Conservation (phyloP, 2,329 filamentous ascomycete genomes). For the Pseudocercospora pini-densiflorae region DNA sequence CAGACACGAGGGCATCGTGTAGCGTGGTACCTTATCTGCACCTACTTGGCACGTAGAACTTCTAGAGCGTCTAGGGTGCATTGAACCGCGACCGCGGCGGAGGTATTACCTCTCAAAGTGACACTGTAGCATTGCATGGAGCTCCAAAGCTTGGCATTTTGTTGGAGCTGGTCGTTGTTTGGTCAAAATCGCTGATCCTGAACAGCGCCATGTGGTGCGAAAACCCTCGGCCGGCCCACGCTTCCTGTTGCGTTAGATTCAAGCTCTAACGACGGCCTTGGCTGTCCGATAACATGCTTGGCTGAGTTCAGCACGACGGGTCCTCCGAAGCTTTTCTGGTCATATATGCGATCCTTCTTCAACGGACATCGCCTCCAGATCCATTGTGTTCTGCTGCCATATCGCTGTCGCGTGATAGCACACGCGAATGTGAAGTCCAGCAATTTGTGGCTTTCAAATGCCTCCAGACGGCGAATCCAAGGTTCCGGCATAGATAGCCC, state of each 20-base stretch:
- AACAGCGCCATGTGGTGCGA: not conserved
- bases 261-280: conserved; percentile 12
- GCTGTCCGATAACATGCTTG: too few species aligned
- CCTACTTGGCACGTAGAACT: conserved; percentile 6
- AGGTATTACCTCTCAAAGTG: conserved; percentile 4
- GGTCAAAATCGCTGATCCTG: conserved; percentile 13
- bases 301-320: not conserved
- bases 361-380: conserved; percentile 4
- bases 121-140: conserved; percentile 18
- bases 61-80: conserved; percentile 1
- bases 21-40: conserved; percentile 22
- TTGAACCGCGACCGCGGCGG: not conserved
- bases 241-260: conserved; percentile 14
- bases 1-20: not conserved
- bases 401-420: conserved; percentile 1
- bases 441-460: not conserved
- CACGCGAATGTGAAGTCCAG: not conserved
- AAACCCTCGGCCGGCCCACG: conserved; percentile 11
- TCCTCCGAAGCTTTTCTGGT: not conserved
- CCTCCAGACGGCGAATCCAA: not conserved
- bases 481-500: not conserved
- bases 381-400: not conserved
- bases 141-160: conserved; percentile 13
- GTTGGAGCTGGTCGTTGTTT: conserved; percentile 11
- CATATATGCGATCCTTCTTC: not conserved